Percentiles rank a stretch among this genome's conserved stretches.
phyloP scores from a whole-genome alignment of 2,329 filamentous ascomycete genomes.

The Stylonectria norvegica region DNA sequence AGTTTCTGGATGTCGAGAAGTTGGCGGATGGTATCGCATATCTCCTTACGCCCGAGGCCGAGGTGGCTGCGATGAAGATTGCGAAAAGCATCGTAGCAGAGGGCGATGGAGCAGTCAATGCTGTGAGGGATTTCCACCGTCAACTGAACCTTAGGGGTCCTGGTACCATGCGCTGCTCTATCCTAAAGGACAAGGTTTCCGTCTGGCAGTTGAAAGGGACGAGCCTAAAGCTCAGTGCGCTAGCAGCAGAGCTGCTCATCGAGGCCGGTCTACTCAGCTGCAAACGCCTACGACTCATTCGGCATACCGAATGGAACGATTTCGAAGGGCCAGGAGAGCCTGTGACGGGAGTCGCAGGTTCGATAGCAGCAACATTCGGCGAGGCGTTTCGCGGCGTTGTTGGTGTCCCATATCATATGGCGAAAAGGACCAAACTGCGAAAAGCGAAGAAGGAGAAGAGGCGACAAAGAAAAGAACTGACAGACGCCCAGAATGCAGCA shows the following conservation, averaged over 20 bases:
- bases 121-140: conserved; percentile 63
- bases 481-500: not conserved
- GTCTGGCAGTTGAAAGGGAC: conserved; percentile 64
- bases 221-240: conserved; percentile 55
- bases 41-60: conserved; percentile 60
- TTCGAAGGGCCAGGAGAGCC: conserved; percentile 74
- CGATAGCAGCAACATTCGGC: conserved; percentile 55
- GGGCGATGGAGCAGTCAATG: conserved; percentile 67
- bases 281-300: conserved; percentile 59
- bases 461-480: conserved; percentile 2
- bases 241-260: conserved; percentile 65
- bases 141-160: conserved; percentile 51
- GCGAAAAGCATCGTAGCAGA: conserved; percentile 58
- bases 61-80: conserved; percentile 54
- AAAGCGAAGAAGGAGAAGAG: conserved; percentile 12
- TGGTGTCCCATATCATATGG: conserved; percentile 59
- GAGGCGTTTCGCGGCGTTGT: conserved; percentile 61
- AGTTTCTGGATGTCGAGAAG: conserved; percentile 59
- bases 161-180: conserved; percentile 61
- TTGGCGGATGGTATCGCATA: conserved; percentile 69
- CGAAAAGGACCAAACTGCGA: conserved; percentile 54
- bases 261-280: conserved; percentile 59
- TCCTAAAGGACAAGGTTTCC: conserved; percentile 60
- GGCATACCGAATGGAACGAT: conserved; percentile 72
- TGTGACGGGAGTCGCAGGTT: conserved; percentile 62